Evolutionary conservation across 805 yeast species (phyloP), one percentile per base, ranked within the genome.

Genomic region (Ogataea polymorpha): DNA sequence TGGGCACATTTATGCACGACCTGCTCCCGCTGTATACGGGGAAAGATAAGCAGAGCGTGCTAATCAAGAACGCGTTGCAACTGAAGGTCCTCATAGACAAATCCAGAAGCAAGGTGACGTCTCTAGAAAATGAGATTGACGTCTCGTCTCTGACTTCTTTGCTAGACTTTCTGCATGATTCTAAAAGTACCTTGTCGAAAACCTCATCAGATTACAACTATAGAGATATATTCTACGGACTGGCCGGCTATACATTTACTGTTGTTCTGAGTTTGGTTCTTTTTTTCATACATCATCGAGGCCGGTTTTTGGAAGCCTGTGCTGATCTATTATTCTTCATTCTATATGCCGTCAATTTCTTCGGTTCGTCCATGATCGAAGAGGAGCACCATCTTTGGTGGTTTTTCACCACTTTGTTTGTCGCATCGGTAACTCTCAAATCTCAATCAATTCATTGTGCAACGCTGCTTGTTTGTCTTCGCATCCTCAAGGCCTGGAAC

Each of bases 341-440:
- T 13, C 10, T 68, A 0, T 71, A 80, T 39, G 74, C 82, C 3
- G 26, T 69, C 0, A 71, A 86, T 0, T 72, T 82, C 49, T 87
- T 90, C 65, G 96, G 90, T 9, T 87, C 95, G 45, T 90, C 96
- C 20, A 70, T 90, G 42, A 84, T 93, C 13, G 99, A 93, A 56
- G 99, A 93, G 60, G 99, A 93, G 57, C 95, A 93, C 57, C 96
- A 90, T 57, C 61, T 90, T 13, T 93, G 99, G 99, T 93, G 95
- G 86, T 85, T 87, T 80, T 65, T 75, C 16, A 58, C 75, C 0
- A 67, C 76, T 0, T 70, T 73, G 0, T 54, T 61, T 28, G 15
- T 54, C 4, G 37, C 53, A 0, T 32, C 47, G 8, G 27, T 55
- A 25, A 38, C 52, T 3, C 42, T 46, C 15, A 34, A 49, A 41